Evolutionary conservation across 768 basidiomycete species (phyloP).

Genomic region (Pholiota microspora): DNA sequence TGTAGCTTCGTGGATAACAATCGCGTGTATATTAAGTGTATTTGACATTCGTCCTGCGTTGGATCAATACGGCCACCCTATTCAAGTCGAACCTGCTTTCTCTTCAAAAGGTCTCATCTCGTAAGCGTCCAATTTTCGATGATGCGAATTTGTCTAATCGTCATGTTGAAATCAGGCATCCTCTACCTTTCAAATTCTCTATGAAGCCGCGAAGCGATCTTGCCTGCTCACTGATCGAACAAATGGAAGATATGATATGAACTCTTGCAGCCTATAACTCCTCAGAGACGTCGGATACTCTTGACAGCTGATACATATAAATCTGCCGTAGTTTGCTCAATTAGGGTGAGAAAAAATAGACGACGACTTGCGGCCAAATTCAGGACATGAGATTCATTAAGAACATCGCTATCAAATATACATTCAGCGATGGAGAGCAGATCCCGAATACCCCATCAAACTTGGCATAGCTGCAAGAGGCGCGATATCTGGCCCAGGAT

Average conservation of each 20-base stretch:
- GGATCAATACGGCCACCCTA: constrained; percentile 31
- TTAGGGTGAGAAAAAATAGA: too few species aligned
- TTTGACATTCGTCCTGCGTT: constrained; percentile 38
- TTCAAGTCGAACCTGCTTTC: constrained; percentile 32
- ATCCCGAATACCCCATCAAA: background rate
- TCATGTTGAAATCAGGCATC: background rate
- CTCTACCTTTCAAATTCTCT: background rate
- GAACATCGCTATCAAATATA: too few species aligned
- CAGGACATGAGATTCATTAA: too few species aligned
- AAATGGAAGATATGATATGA: background rate
- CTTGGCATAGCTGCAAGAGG: background rate
- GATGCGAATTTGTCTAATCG: background rate
- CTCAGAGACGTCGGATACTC: too few species aligned
- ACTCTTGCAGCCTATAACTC: too few species aligned
- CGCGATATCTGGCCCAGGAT: background rate
- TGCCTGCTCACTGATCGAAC: background rate
- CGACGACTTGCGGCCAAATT: too few species aligned
- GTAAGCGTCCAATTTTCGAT: constrained; percentile 19
- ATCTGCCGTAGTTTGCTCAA: too few species aligned
- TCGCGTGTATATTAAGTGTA: constrained; percentile 39
- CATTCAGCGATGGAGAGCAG: background rate
- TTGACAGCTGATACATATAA: too few species aligned
- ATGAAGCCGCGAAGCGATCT: background rate
- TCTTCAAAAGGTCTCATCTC: constrained; percentile 40
- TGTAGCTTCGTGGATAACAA: constrained; percentile 47